Evolutionary conservation across 2,329 filamentous ascomycete species (phyloP).

Genomic region (Colletotrichum cereale): DNA sequence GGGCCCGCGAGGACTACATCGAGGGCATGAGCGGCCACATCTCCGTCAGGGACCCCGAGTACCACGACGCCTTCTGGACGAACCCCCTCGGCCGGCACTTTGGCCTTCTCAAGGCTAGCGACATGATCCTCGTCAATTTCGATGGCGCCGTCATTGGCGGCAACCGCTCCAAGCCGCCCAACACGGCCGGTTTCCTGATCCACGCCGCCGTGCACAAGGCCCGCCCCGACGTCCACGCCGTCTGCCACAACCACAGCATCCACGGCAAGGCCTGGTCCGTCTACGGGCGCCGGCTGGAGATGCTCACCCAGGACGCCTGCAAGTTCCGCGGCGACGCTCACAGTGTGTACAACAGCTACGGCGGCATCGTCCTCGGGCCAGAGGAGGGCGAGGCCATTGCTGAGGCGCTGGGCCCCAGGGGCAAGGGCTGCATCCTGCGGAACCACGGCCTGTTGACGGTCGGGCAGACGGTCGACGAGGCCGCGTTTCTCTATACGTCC

Average conservation of each 20-base stretch:
- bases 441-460: conserved; percentile 81
- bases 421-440: conserved; percentile 73
- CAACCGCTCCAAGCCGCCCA: conserved; percentile 69
- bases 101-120: conserved; percentile 72
- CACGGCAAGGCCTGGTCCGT: conserved; percentile 76
- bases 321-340: conserved; percentile 73
- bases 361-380: conserved; percentile 65
- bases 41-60: conserved; percentile 72
- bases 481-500: conserved; percentile 75
- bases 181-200: conserved; percentile 78
- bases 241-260: conserved; percentile 75
- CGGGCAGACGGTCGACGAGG: conserved; percentile 78
- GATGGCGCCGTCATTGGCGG: conserved; percentile 73
- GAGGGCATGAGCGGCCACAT: conserved; percentile 80
- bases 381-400: conserved; percentile 75
- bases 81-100: conserved; percentile 77
- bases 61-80: conserved; percentile 74
- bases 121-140: conserved; percentile 76
- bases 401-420: conserved; percentile 66
- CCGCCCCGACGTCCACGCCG: conserved; percentile 73
- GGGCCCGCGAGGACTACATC: conserved; percentile 73
- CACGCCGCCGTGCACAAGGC: conserved; percentile 76
- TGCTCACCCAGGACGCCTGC: conserved; percentile 74
- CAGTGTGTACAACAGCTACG: conserved; percentile 71
- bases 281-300: conserved; percentile 74